Conservation (phyloP, 495 filamentous ascomycete genomes). For the Neurospora cerealis region DNA sequence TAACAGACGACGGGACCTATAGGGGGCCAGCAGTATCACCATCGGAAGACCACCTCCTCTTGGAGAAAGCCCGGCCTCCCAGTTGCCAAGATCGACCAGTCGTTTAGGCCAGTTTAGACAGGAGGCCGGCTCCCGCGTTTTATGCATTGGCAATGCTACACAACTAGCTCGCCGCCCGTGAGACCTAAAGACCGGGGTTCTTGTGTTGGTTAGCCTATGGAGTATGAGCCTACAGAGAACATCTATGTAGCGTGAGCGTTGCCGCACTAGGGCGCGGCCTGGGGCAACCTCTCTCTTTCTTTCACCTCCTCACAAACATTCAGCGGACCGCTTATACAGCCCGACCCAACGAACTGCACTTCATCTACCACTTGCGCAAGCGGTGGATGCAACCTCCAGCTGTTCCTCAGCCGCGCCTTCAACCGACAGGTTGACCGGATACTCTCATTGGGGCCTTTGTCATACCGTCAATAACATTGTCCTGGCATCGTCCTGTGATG, state of each 20-base stretch:
- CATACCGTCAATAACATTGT: neutral
- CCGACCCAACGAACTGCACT: neutral
- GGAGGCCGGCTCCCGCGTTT: slow-evolving; percentile 25
- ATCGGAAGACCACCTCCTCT: slow-evolving; percentile 11
- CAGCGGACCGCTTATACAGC: neutral
- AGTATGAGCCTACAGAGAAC: neutral
- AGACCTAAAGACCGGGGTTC: slow-evolving; percentile 7
- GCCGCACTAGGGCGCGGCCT: neutral
- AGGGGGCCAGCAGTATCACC: slow-evolving; percentile 4
- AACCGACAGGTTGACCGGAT: slow-evolving; percentile 3
- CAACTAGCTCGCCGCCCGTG: neutral
- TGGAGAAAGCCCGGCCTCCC: slow-evolving; percentile 7
- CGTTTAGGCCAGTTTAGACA: slow-evolving; percentile 15
- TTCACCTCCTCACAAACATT: neutral
- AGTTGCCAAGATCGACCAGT: slow-evolving; percentile 10
- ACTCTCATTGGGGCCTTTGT: neutral
- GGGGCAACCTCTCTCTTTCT: neutral
- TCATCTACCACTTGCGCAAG: neutral
- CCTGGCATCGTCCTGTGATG: slow-evolving; percentile 3
- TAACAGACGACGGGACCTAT: neutral
- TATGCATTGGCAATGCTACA: slow-evolving; percentile 5
- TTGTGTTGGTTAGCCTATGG: neutral
- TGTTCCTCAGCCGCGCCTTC: slow-evolving; percentile 11
- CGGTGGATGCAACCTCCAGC: neutral
- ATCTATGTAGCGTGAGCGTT: neutral